A percentile compares a stretch with the other conserved stretches of the same genome.
These are phyloP conservation scores for Penicillium steckii DNA, from an alignment of 495 filamentous ascomycete genomes.

Conservation along the genomic window DNA sequence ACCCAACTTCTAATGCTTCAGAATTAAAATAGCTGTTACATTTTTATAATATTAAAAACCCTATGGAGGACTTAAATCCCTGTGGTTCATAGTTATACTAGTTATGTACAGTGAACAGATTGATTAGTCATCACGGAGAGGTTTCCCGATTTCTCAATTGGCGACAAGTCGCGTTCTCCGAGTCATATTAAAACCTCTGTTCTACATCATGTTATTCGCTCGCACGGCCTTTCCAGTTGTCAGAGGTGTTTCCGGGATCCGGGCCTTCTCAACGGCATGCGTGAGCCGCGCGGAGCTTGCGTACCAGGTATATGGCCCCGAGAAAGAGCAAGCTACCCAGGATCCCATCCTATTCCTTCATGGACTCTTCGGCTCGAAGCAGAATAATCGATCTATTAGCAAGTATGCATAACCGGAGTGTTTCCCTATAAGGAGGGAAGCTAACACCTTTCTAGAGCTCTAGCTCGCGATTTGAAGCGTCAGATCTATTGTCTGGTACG, in stretches of 20 bases:
- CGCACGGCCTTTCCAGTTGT: conserved; percentile 19
- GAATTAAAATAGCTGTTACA: too few relatives aligned
- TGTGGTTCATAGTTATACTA: too few relatives aligned
- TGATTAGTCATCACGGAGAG: conserved; percentile 10
- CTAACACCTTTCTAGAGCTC: conserved; percentile 51
- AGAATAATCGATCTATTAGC: conserved; percentile 94
- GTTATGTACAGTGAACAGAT: neutral
- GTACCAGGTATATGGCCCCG: conserved; percentile 43
- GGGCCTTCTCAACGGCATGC: conserved; percentile 38
- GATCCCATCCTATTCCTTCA: conserved; percentile 87
- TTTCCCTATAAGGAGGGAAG: too few relatives aligned
- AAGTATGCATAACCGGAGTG: conserved; percentile 58
- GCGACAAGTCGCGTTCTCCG: conserved; percentile 3
- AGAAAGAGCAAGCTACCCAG: conserved; percentile 30
- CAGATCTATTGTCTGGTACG: conserved; percentile 81
- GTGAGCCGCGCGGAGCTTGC: conserved; percentile 32
- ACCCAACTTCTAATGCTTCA: too few relatives aligned
- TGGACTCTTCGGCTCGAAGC: conserved; percentile 93
- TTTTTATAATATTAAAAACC: too few relatives aligned
- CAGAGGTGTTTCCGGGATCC: conserved; percentile 16
- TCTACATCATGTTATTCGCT: conserved; percentile 18
- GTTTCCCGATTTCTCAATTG: conserved; percentile 13
- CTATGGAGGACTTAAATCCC: too few relatives aligned
- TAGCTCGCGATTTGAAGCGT: conserved; percentile 79
- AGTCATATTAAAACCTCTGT: neutral